These are phyloP conservation scores for Ganoderma meredithae DNA, from an alignment of 1,284 basidiomycete species.

Conservation along the genomic window DNA sequence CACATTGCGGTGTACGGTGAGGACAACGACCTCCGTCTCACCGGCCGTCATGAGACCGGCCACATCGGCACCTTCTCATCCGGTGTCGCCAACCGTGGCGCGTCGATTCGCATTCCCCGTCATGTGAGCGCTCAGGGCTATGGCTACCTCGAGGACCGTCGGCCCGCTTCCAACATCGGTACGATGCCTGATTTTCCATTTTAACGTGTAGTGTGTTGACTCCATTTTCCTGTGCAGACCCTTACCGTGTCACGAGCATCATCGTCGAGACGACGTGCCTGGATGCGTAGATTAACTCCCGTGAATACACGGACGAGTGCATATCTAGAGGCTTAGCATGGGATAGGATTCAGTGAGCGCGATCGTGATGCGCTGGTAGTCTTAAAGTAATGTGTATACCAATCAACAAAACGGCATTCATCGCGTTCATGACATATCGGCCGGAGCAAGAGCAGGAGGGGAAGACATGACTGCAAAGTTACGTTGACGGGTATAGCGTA, in stretches of 20 bases:
- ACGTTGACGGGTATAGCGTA: slow-evolving; percentile 8
- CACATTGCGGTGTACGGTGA: slow-evolving; percentile 98
- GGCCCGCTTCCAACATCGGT: slow-evolving; percentile 98
- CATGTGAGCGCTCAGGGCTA: slow-evolving; percentile 93
- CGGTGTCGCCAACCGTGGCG: slow-evolving; percentile 97
- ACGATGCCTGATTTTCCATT: slow-evolving; percentile 41
- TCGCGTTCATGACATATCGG: slow-evolving; percentile 2
- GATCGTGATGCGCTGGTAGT: slow-evolving; percentile 6
- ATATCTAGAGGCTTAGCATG: slow-evolving; percentile 19
- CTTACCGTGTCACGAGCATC: slow-evolving; percentile 89
- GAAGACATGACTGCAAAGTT: not conserved
- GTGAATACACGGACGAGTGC: slow-evolving; percentile 9
- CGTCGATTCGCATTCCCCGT: slow-evolving; percentile 93
- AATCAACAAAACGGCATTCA: slow-evolving; percentile 15
- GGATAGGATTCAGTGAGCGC: not conserved
- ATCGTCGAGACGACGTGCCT: slow-evolving; percentile 92
- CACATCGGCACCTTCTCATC: slow-evolving; percentile 94
- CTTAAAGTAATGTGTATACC: slow-evolving; percentile 13
- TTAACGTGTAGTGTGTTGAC: slow-evolving; percentile 13
- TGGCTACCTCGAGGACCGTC: slow-evolving; percentile 96
- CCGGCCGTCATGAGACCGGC: slow-evolving; percentile 96
- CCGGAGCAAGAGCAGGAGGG: not conserved
- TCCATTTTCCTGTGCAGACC: slow-evolving; percentile 57
- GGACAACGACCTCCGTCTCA: slow-evolving; percentile 94
- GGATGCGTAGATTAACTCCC: slow-evolving; percentile 35